Evolutionary conservation across 2,329 filamentous ascomycete genomes (phyloP).

Genomic region (Tetracladium maxilliforme): DNA sequence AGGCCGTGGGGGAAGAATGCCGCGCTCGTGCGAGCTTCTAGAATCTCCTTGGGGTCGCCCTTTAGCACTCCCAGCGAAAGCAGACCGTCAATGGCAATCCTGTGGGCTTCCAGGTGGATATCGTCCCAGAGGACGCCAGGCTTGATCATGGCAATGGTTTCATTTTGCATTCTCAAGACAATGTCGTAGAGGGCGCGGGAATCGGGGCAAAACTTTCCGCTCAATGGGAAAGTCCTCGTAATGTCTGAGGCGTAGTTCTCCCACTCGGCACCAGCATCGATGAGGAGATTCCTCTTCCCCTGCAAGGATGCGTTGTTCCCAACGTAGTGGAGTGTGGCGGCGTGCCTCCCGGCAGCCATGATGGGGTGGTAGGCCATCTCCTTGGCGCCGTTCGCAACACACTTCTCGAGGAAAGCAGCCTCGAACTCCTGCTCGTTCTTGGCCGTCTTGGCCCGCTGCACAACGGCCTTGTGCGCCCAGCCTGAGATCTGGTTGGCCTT

Average conservation of each 20-base stretch:
- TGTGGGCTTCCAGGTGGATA: slow-evolving; percentile 67
- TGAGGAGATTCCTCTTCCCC: slow-evolving; percentile 63
- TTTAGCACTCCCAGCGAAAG: slow-evolving; percentile 61
- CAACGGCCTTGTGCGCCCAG: slow-evolving; percentile 48
- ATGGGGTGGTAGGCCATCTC: slow-evolving; percentile 84
- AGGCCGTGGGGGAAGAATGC: slow-evolving; percentile 89
- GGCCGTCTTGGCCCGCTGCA: slow-evolving; percentile 45
- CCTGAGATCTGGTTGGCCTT: slow-evolving; percentile 58
- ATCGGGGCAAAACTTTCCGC: slow-evolving; percentile 54
- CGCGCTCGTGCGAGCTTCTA: slow-evolving; percentile 64
- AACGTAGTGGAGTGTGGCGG: slow-evolving; percentile 78
- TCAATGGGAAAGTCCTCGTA: slow-evolving; percentile 77
- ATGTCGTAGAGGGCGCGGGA: slow-evolving; percentile 66
- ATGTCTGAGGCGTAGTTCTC: slow-evolving; percentile 58
- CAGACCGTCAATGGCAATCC: slow-evolving; percentile 68
- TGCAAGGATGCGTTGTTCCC: slow-evolving; percentile 57
- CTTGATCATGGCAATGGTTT: slow-evolving; percentile 59
- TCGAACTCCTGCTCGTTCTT: slow-evolving; percentile 74
- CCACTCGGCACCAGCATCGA: slow-evolving; percentile 75
- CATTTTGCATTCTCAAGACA: slow-evolving; percentile 75
- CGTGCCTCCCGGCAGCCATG: slow-evolving; percentile 64
- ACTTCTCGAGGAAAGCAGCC: slow-evolving; percentile 63
- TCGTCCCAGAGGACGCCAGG: slow-evolving; percentile 69
- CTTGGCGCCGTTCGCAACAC: slow-evolving; percentile 59
- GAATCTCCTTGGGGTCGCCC: slow-evolving; percentile 54